phyloP scores from a whole-genome alignment of 441 rosid genomes.

The Omphalea diandra region DNA sequence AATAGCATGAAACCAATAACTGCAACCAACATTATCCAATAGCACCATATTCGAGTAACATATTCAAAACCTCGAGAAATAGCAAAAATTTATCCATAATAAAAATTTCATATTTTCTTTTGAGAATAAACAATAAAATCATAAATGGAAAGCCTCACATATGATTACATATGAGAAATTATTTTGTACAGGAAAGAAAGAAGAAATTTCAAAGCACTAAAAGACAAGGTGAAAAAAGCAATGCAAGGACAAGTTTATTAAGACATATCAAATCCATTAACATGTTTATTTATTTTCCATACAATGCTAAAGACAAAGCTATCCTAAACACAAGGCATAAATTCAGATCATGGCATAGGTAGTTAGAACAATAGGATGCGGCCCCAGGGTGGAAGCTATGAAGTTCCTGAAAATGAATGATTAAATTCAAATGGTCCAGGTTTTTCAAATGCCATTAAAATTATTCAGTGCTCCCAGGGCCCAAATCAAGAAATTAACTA shows the following conservation, averaged over 20 bases:
- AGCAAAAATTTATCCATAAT: background rate
- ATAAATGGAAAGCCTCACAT: background rate
- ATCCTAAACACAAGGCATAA: background rate
- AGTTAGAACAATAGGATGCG: background rate
- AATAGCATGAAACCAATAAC: background rate
- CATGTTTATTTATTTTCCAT: background rate
- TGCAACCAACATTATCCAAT: background rate
- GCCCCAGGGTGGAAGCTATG: background rate
- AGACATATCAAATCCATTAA: background rate
- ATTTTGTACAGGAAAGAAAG: background rate
- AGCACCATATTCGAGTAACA: background rate
- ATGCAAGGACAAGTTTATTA: background rate
- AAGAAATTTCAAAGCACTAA: background rate
- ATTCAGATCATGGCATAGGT: background rate
- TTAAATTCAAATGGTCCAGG: background rate
- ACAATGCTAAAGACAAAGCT: background rate
- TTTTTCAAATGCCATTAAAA: no score
- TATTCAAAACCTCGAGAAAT: background rate
- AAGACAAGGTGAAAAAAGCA: background rate
- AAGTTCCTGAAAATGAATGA: background rate
- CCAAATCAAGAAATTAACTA: no score
- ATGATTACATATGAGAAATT: background rate
- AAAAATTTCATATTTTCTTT: no score
- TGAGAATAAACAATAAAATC: no score
- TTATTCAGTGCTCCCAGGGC: no score